These are phyloP conservation scores for Xylaria sp. DNA, from an alignment of 2,329 filamentous ascomycete genomes.

Conservation along the genomic window DNA sequence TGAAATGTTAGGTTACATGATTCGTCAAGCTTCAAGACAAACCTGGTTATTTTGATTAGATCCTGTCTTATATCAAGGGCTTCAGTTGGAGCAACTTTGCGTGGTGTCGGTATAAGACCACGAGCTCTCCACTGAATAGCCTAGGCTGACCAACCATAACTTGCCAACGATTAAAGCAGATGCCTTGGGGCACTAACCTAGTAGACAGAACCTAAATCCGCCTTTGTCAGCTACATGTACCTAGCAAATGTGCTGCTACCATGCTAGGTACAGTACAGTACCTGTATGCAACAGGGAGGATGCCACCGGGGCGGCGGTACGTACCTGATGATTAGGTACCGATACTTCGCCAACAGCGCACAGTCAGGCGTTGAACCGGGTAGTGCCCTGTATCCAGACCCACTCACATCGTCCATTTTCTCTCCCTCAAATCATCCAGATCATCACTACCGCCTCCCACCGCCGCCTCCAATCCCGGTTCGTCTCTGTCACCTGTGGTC, in stretches of 20 bases:
- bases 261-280: conserved; percentile 13
- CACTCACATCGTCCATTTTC: conserved; percentile 34
- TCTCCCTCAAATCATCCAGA: conserved; percentile 36
- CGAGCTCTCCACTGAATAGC: neutral
- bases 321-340: conserved; percentile 2
- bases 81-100: neutral
- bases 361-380: neutral
- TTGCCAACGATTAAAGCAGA: conserved; percentile 29
- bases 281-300: conserved; percentile 18
- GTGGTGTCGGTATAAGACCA: conserved; percentile 2
- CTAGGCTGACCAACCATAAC: conserved; percentile 22
- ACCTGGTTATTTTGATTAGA: neutral
- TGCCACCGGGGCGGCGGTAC: neutral
- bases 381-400: conserved; percentile 3
- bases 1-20: neutral
- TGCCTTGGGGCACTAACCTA: neutral
- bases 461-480: conserved; percentile 21
- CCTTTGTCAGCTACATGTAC: conserved; percentile 21
- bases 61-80: neutral
- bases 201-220: neutral
- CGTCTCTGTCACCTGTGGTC: conserved; percentile 20
- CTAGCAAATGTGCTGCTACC: neutral
- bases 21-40: neutral
- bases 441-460: conserved; percentile 30
- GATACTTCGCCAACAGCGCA: neutral